phyloP scores from a whole-genome alignment of 176 grass and related monocot species.

The Aechmea fasciata region DNA sequence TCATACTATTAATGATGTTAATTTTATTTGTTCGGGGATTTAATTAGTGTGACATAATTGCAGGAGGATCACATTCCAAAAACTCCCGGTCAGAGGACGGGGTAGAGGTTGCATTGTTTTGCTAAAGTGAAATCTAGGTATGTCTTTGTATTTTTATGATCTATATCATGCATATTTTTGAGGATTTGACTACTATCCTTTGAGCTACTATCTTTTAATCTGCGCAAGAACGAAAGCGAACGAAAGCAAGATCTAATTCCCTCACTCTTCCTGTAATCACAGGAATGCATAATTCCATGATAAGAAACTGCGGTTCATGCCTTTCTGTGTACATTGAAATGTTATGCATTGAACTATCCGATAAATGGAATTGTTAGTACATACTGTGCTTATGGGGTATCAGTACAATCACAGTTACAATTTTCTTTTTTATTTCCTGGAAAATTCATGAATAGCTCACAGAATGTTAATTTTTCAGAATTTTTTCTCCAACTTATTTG shows the following conservation, averaged over 20 bases:
- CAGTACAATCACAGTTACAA: no score
- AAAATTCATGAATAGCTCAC: no score
- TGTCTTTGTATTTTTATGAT: constrained; percentile 4
- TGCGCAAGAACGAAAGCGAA: background rate
- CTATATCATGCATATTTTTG: background rate
- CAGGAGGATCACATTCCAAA: constrained; percentile 57
- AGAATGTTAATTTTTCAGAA: no score
- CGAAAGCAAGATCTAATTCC: background rate
- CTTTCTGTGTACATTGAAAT: no score
- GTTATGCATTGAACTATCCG: no score
- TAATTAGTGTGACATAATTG: constrained; percentile 9
- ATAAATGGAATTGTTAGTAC: no score
- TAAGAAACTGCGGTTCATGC: background rate
- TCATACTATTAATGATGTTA: background rate
- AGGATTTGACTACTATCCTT: background rate
- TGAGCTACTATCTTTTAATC: background rate
- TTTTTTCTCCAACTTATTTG: no score
- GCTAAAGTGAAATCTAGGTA: constrained; percentile 33
- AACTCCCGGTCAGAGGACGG: constrained; percentile 41
- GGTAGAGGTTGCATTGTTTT: constrained; percentile 33
- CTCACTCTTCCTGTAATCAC: background rate
- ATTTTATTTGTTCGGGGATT: background rate
- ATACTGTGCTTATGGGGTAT: no score
- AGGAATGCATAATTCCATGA: background rate
- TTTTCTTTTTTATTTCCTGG: no score